Base-by-base conservation (phyloP, 768 basidiomycete species). In the Dendrothele bispora region DNA sequence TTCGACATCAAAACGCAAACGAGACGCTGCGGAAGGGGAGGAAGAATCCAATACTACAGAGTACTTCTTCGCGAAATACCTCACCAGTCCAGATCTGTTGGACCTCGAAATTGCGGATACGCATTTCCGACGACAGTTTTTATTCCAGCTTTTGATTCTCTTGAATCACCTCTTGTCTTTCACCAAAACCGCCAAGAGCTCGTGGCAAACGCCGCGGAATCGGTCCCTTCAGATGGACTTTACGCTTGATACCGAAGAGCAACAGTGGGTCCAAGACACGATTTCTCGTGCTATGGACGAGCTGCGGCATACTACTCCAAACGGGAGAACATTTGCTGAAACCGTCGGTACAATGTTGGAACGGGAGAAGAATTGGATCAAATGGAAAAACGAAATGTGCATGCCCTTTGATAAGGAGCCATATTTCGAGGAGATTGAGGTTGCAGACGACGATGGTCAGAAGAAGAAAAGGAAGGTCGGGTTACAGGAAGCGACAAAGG, bases 31-130 rank as follows among this genome's bases (percentile, higher is more conserved):
- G n/a, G 62, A 64, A 7, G 80, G 81, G 28, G 58, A 64, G n/a
- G 76, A 79, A 42, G 84, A 82, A 58, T 20, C 2, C 22, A 70
- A 66, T 14, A 63, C 50, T 4, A 80, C 72, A 40, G 86, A 93
- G 51, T 94, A 93, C 61, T 95, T 95, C 68, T 95, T 94, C 59
- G 90, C 93, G 29, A 97, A 95, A 65, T 95, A 92, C 67, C 69
- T 97, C 45, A 95, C 93, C 1, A 91, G 83, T 52, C 85, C 89
- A 0, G 91, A 93, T 46, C 70, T 97, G 18, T 72, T 94, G 14
- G 91, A 89, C 43, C 83, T 94, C 39, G 92, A 97, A 78, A 80
- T 95, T 43, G 87, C 91, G 18, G 93, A 95, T 59, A 88, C 88
- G 1, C 82, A 88, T 57, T 97, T 97, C 73, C 87, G 93, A n/a